Base-by-base conservation (phyloP, 257 asterid species). In the Petunia axillaris region DNA sequence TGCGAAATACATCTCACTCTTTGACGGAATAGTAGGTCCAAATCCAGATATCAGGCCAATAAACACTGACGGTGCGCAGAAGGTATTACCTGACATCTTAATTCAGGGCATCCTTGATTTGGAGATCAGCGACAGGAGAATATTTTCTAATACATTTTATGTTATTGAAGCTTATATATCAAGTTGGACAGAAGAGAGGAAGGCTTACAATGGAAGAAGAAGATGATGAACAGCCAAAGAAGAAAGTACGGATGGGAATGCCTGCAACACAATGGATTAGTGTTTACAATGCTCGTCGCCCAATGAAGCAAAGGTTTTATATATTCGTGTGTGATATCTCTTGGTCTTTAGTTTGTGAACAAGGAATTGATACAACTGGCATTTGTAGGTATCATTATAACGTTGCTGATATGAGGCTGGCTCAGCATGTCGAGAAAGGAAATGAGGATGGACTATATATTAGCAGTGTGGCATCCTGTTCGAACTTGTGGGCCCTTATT, bases 241-340 rank as follows among this genome's bases (percentile, higher is more conserved):
- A 86, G 82, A 90, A 90, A 81, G 83, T 86, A 25, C 88, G 90
- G 60, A 79, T 88, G 84, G 93, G 93, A 39, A 86, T 77, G 90
- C 93, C 89, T 78, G 93, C 91, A 57, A 79, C 87, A 15, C 90
- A 90, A 60, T 89, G 93, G 93, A 86, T 89, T 53, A 88, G 90
- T 75, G 88, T 89, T 76, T 89, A 89, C 80, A 88, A 85, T 86
- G 90, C 89, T 79, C 86, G 93, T 39, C 80, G 88, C 11, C 91
- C 93, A 37, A 88, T 89, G 90, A 88, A 86, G 86, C 91, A 89
- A 79, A 89, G 93, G 93, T 89, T 64, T 65, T 62, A 4, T 35
- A 15, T 37, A 41, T 54, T 50, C 54, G 10, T 40, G n/a, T 14
- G 10, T 38, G 76, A 60, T 80, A 58, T n/a, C 36, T 39, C 79